Evolutionary conservation across 352 stramenopile genomes (phyloP).

Genomic region (Globisporangium polare): DNA sequence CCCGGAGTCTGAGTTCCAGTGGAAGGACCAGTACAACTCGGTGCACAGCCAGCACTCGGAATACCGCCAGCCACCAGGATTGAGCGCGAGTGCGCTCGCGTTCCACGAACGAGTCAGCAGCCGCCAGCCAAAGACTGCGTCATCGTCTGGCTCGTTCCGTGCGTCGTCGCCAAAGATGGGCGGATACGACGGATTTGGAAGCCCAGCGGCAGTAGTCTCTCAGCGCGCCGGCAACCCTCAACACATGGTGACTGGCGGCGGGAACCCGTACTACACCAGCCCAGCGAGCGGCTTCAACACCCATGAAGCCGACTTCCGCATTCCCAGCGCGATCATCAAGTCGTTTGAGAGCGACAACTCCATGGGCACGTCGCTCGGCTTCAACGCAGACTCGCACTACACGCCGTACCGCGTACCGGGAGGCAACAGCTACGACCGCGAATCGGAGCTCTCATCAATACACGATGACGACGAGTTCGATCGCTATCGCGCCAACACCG

Average conservation of each 20-base stretch:
- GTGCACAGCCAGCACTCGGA: slow-evolving; percentile 24
- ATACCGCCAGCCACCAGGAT: slow-evolving; percentile 37
- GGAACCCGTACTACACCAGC: slow-evolving; percentile 19
- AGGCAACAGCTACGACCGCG: slow-evolving; percentile 30
- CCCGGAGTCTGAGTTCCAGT: slow-evolving; percentile 36
- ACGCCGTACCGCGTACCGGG: slow-evolving; percentile 34
- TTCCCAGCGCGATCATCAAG: slow-evolving; percentile 26
- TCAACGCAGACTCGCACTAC: slow-evolving; percentile 21
- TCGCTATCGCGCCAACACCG: slow-evolving; percentile 9
- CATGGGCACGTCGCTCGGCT: slow-evolving; percentile 45
- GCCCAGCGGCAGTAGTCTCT: background rate
- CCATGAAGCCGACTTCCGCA: slow-evolving; percentile 39
- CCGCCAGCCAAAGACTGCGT: slow-evolving; percentile 51
- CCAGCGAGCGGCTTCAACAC: slow-evolving; percentile 27
- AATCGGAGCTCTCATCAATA: slow-evolving; percentile 62
- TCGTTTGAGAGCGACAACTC: slow-evolving; percentile 57
- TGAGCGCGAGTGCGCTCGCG: slow-evolving; percentile 59
- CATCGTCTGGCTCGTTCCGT: slow-evolving; percentile 48
- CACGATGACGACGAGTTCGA: slow-evolving; percentile 38
- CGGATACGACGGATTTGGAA: slow-evolving; percentile 22
- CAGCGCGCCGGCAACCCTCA: slow-evolving; percentile 7
- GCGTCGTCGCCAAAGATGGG: slow-evolving; percentile 15
- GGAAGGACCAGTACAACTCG: slow-evolving; percentile 46
- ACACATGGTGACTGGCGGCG: background rate
- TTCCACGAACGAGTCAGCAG: slow-evolving; percentile 57